phyloP scores from a whole-genome alignment of 306 rosid species.

The Pyrus bretschneideri region DNA sequence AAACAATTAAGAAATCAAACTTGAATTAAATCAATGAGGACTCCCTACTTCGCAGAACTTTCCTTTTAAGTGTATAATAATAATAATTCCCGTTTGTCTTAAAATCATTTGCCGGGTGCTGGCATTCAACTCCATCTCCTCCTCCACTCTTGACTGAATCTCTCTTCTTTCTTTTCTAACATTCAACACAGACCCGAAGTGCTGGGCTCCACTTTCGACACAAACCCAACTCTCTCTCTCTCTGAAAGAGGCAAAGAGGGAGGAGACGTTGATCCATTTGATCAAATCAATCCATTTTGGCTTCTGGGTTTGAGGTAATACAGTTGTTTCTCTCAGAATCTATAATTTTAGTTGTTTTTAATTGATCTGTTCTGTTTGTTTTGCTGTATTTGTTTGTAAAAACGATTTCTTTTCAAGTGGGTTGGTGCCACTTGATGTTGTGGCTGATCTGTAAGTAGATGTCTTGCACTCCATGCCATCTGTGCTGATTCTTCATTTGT shows the following conservation, averaged over 20 bases:
- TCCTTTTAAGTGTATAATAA: not conserved
- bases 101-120: not conserved
- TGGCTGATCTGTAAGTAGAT: not conserved
- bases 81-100: not conserved
- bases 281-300: not conserved
- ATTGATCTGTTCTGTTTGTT: not conserved
- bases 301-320: conserved; percentile 9
- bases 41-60: conserved; percentile 7
- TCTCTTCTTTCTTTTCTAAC: not conserved
- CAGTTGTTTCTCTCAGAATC: not conserved
- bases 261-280: conserved; percentile 1
- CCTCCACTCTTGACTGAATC: not conserved
- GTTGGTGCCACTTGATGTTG: not conserved
- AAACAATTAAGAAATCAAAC: not conserved
- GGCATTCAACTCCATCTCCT: not conserved
- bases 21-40: too few relatives aligned
- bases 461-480: not conserved
- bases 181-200: not conserved
- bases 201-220: not conserved
- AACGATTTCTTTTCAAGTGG: conserved; percentile 1
- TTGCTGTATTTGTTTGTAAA: not conserved
- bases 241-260: not conserved
- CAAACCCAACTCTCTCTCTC: not conserved
- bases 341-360: not conserved
- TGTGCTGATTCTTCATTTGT: not conserved